These are phyloP conservation scores for Chiua virens DNA, from an alignment of 768 basidiomycete species.

Conservation along the genomic window DNA sequence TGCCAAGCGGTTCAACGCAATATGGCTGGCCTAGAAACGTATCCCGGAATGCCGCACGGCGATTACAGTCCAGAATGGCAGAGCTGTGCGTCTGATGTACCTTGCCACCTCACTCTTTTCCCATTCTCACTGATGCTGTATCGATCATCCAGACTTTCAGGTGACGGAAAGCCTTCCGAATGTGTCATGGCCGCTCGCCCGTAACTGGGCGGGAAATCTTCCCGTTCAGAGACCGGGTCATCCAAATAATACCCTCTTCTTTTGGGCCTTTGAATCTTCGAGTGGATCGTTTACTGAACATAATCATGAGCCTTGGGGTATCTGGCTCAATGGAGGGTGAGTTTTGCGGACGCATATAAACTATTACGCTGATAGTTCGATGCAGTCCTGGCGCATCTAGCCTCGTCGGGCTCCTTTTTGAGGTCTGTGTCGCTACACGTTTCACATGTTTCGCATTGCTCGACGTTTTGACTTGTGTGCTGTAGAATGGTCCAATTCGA, in stretches of 20 bases:
- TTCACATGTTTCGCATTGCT: no score
- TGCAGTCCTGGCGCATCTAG: constrained; percentile 66
- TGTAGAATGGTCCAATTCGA: constrained; percentile 66
- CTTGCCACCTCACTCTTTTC: not conserved
- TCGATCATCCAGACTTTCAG: constrained; percentile 47
- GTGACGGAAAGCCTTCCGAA: constrained; percentile 58
- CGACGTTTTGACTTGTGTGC: not conserved
- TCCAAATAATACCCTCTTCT: constrained; percentile 64
- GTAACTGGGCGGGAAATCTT: constrained; percentile 62
- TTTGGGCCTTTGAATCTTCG: no score
- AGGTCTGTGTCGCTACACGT: constrained; percentile 37
- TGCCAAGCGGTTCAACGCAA: not conserved
- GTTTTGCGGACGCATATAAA: constrained; percentile 11
- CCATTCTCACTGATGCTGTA: no score
- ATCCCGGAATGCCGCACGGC: constrained; percentile 42
- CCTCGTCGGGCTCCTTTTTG: constrained; percentile 58
- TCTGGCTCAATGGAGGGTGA: no score
- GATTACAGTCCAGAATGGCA: constrained; percentile 63
- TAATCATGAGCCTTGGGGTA: no score
- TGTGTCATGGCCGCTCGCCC: constrained; percentile 49
- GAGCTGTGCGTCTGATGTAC: constrained; percentile 41
- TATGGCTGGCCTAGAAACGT: constrained; percentile 37
- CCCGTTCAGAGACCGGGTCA: constrained; percentile 60
- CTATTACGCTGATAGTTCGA: not conserved
- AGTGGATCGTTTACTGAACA: no score